These are phyloP conservation scores for Pisolithus sp. DNA, from an alignment of 768 basidiomycete genomes.

Conservation along the genomic window DNA sequence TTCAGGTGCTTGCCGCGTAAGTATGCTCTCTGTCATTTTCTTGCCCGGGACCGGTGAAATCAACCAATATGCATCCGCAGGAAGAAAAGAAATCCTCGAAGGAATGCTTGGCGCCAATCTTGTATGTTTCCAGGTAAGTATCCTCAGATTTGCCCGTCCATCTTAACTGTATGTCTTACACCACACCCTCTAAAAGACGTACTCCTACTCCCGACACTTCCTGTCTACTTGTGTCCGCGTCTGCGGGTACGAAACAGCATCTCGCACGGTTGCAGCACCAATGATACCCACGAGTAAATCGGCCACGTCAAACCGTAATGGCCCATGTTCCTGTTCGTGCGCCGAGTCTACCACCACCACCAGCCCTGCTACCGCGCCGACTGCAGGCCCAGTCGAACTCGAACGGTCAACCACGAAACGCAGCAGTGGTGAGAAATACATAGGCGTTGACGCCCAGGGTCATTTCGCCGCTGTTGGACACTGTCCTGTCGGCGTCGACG, in stretches of 20 bases:
- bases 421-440: slow-evolving; percentile 16
- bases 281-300: neutral
- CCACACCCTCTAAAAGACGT: slow-evolving; percentile 46
- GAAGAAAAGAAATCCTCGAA: slow-evolving; percentile 88
- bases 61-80: slow-evolving; percentile 24
- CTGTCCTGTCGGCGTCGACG: slow-evolving; percentile 95
- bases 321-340: neutral
- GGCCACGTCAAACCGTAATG: too few species aligned
- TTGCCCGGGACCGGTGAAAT: slow-evolving; percentile 1
- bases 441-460: slow-evolving; percentile 77
- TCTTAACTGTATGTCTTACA: neutral
- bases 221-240: slow-evolving; percentile 92
- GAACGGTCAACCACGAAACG: too few species aligned
- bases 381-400: neutral
- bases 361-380: neutral
- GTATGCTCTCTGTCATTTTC: slow-evolving; percentile 23
- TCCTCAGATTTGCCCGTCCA: neutral
- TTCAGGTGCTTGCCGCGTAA: slow-evolving; percentile 88
- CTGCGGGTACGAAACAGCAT: slow-evolving; percentile 84
- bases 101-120: slow-evolving; percentile 98
- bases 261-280: slow-evolving; percentile 6
- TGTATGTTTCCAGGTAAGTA: slow-evolving; percentile 79
- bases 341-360: slow-evolving; percentile 7
- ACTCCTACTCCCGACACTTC: slow-evolving; percentile 94
- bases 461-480: slow-evolving; percentile 78